Evolutionary conservation across 257 asterid species (phyloP).

Genomic region (Orobanche coerulescens): DNA sequence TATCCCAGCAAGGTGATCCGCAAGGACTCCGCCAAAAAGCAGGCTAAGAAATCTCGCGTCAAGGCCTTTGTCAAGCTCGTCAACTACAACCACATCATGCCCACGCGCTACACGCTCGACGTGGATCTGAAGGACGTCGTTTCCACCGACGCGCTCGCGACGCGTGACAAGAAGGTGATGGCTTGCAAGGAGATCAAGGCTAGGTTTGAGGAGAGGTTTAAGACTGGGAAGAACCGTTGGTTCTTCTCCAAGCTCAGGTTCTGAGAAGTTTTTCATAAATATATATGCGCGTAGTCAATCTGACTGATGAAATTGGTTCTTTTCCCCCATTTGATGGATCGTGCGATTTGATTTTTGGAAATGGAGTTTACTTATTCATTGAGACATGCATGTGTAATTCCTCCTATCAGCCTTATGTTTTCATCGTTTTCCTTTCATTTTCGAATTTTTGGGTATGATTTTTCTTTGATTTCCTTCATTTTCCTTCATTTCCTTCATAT

Average conservation of each 20-base stretch:
- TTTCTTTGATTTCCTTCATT: too few relatives aligned
- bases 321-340: neutral
- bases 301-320: constrained; percentile 5
- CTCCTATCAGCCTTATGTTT: too few relatives aligned
- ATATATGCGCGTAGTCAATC: neutral
- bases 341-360: too few relatives aligned
- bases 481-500: too few relatives aligned
- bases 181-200: constrained; percentile 33
- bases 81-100: constrained; percentile 36
- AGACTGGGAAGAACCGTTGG: constrained; percentile 38
- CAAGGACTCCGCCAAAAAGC: constrained; percentile 31
- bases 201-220: constrained; percentile 32
- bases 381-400: too few relatives aligned
- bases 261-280: constrained; percentile 4
- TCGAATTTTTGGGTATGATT: too few relatives aligned
- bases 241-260: constrained; percentile 36
- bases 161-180: constrained; percentile 34
- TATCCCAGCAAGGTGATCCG: constrained; percentile 36
- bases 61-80: constrained; percentile 34
- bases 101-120: constrained; percentile 37
- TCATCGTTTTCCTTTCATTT: too few relatives aligned
- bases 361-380: too few relatives aligned
- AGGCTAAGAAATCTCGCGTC: constrained; percentile 36
- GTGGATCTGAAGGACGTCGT: constrained; percentile 32
- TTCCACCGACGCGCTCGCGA: constrained; percentile 20